Evolutionary conservation across 169 alveolate genomes (phyloP).

Genomic region (Babesia microti): DNA sequence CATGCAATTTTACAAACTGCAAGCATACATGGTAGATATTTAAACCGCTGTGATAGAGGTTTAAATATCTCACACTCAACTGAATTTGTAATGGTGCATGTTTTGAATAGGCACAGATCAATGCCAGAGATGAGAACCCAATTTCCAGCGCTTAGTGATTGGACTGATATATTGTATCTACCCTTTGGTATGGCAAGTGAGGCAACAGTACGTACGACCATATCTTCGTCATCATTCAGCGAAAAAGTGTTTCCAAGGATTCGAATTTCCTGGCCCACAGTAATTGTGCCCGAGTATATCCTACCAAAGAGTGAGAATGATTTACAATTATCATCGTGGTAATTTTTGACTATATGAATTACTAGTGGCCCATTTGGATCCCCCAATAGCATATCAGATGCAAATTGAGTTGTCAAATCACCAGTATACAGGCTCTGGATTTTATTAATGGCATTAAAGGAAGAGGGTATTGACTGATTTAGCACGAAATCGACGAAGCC

Average conservation of each 20-base stretch:
- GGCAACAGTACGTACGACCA: slow-evolving; percentile 70
- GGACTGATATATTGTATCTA: slow-evolving; percentile 80
- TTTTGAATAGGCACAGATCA: slow-evolving; percentile 76
- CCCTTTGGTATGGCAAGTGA: slow-evolving; percentile 86
- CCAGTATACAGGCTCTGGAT: slow-evolving; percentile 68
- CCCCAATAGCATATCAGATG: slow-evolving; percentile 36
- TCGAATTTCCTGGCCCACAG: slow-evolving; percentile 83
- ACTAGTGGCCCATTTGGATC: slow-evolving; percentile 75
- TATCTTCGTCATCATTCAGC: slow-evolving; percentile 95
- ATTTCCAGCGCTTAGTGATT: slow-evolving; percentile 77
- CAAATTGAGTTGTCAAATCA: slow-evolving; percentile 39
- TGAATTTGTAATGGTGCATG: slow-evolving; percentile 74
- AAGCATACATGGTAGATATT: slow-evolving; percentile 1
- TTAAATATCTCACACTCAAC: slow-evolving; percentile 7
- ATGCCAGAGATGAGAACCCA: slow-evolving; percentile 93
- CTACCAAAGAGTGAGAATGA: slow-evolving; percentile 91
- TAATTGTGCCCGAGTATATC: slow-evolving; percentile 91
- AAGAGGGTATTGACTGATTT: slow-evolving; percentile 47
- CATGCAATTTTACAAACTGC: slow-evolving; percentile 78
- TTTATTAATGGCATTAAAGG: slow-evolving; percentile 51
- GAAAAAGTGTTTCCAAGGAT: slow-evolving; percentile 86
- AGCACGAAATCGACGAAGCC: slow-evolving; percentile 82
- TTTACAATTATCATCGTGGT: slow-evolving; percentile 81
- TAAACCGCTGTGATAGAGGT: not conserved
- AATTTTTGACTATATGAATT: slow-evolving; percentile 80